Evolutionary conservation across 495 filamentous ascomycete genomes (phyloP).

Genomic region (Saxophila tyrrhenica): DNA sequence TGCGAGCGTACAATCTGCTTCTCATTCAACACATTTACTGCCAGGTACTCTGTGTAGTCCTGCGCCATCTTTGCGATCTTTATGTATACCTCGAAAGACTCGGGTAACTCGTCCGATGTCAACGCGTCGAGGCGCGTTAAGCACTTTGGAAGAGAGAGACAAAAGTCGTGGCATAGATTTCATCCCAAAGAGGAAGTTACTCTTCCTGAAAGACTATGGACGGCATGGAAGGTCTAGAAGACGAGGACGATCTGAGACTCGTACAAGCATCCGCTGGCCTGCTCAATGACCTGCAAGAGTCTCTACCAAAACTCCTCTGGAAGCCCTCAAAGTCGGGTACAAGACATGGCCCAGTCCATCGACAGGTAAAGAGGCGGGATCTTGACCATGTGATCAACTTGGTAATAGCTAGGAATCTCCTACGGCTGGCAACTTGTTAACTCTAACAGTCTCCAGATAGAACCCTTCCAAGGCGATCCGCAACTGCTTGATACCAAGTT

Average conservation of each 20-base stretch:
- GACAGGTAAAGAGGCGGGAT: constrained; percentile 20
- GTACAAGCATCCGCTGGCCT: constrained; percentile 22
- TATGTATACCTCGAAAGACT: neutral
- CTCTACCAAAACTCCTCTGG: constrained; percentile 22
- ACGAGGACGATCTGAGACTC: constrained; percentile 29
- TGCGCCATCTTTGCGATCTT: constrained; percentile 35
- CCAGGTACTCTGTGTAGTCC: constrained; percentile 60
- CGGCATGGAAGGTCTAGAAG: constrained; percentile 14
- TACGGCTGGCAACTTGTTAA: too few relatives aligned
- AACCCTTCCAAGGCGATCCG: constrained; percentile 90
- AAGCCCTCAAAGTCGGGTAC: constrained; percentile 4
- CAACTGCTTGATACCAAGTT: constrained; percentile 91
- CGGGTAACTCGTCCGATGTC: neutral
- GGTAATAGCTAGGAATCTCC: constrained; percentile 16
- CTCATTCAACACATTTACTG: constrained; percentile 65
- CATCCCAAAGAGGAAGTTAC: neutral
- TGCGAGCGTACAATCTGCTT: constrained; percentile 50
- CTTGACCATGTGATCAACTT: constrained; percentile 22
- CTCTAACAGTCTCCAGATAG: constrained; percentile 47
- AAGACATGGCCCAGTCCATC: constrained; percentile 10
- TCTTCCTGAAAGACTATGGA: neutral
- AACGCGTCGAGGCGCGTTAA: neutral
- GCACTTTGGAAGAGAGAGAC: neutral
- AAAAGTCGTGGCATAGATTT: neutral
- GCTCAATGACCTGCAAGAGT: constrained; percentile 19